These are phyloP conservation scores for Ophiocordyceps australis DNA, from an alignment of 2,329 filamentous ascomycete genomes.

Conservation along the genomic window DNA sequence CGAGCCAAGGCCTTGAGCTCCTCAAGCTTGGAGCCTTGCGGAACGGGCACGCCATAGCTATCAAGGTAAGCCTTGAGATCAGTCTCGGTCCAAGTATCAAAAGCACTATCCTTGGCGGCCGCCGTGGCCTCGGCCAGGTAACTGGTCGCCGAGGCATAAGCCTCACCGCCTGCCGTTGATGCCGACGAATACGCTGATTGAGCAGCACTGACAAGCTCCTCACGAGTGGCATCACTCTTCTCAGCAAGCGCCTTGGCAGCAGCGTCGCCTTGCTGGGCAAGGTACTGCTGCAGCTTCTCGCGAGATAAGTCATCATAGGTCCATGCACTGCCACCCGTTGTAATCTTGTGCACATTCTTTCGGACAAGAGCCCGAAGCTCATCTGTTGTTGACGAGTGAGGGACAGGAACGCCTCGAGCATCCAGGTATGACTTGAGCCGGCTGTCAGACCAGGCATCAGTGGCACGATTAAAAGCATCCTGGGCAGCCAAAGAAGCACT, in stretches of 20 bases:
- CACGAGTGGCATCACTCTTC: conserved; percentile 46
- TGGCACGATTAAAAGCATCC: conserved; percentile 46
- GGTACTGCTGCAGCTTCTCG: conserved; percentile 47
- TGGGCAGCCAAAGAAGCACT: conserved; percentile 41
- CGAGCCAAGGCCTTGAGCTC: conserved; percentile 54
- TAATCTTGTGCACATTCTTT: conserved; percentile 52
- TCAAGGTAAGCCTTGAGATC: conserved; percentile 69
- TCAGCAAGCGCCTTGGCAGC: conserved; percentile 40
- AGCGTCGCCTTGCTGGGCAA: conserved; percentile 30
- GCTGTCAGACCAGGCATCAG: conserved; percentile 53
- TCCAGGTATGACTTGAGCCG: conserved; percentile 65
- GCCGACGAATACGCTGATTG: conserved; percentile 41
- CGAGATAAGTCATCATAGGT: conserved; percentile 62
- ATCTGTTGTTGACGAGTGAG: conserved; percentile 52
- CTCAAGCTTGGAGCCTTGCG: conserved; percentile 50
- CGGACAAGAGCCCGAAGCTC: conserved; percentile 61
- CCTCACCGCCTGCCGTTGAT: conserved; percentile 34
- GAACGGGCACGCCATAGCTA: conserved; percentile 51
- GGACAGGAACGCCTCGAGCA: conserved; percentile 56
- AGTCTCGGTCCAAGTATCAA: conserved; percentile 55
- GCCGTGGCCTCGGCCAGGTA: conserved; percentile 50
- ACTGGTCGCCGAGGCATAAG: conserved; percentile 51
- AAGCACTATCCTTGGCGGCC: conserved; percentile 44
- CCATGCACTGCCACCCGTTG: conserved; percentile 52
- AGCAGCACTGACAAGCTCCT: conserved; percentile 53